Percentiles rank a stretch among this genome's conserved stretches.
phyloP scores from a whole-genome alignment of 495 filamentous ascomycete genomes.

The Pseudoneurospora amorphoporcata region DNA sequence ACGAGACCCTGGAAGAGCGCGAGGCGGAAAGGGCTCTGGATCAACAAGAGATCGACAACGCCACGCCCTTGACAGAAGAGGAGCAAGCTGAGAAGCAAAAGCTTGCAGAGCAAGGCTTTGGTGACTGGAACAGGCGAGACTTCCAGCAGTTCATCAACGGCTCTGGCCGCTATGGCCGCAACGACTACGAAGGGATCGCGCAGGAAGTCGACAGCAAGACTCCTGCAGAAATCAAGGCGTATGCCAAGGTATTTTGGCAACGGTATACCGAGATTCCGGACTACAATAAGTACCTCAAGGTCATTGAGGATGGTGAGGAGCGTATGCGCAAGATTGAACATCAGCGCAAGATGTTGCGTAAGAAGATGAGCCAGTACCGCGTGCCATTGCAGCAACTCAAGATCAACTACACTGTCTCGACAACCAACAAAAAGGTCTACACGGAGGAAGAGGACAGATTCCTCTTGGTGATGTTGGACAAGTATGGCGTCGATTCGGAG shows the following conservation, averaged over 20 bases:
- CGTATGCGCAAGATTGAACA: slow-evolving; percentile 78
- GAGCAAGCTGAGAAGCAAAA: slow-evolving; percentile 74
- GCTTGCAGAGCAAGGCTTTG: slow-evolving; percentile 78
- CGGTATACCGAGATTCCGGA: slow-evolving; percentile 81
- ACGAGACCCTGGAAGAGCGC: slow-evolving; percentile 71
- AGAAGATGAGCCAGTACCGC: slow-evolving; percentile 92
- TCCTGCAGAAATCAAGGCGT: slow-evolving; percentile 71
- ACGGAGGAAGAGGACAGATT: slow-evolving; percentile 98
- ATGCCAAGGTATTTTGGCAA: slow-evolving; percentile 91
- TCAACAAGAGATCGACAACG: slow-evolving; percentile 86
- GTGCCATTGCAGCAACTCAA: slow-evolving; percentile 95
- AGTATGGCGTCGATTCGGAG: slow-evolving; percentile 78
- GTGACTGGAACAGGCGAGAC: slow-evolving; percentile 89
- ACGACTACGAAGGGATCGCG: slow-evolving; percentile 72
- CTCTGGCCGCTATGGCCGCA: slow-evolving; percentile 81
- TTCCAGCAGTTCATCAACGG: slow-evolving; percentile 98
- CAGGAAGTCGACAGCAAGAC: slow-evolving; percentile 88
- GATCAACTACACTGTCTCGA: slow-evolving; percentile 97
- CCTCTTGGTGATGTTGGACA: slow-evolving; percentile 84
- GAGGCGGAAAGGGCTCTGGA: slow-evolving; percentile 81
- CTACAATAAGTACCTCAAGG: slow-evolving; percentile 73
- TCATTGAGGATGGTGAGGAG: slow-evolving; percentile 88
- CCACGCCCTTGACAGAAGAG: slow-evolving; percentile 77
- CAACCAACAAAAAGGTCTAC: slow-evolving; percentile 99
- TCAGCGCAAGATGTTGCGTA: slow-evolving; percentile 85